phyloP scores from a whole-genome alignment of 768 basidiomycete species.

The Krasilnikovozyma curviuscula region DNA sequence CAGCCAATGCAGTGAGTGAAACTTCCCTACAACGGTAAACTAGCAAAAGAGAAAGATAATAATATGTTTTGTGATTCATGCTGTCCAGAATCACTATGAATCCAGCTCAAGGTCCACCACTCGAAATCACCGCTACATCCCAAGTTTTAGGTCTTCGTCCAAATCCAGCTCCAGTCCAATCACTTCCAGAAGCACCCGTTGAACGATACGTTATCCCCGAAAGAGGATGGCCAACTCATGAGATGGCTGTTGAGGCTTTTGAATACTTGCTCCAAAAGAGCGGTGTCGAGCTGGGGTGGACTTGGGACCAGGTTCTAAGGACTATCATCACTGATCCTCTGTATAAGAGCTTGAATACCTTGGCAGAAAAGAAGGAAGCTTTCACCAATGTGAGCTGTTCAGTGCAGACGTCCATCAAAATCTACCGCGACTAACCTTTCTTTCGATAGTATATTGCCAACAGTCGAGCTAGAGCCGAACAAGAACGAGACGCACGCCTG shows the following conservation, averaged over 20 bases:
- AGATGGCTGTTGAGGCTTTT: conserved; percentile 90
- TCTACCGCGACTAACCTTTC: background rate
- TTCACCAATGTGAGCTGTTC: conserved; percentile 61
- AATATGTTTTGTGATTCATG: conserved; percentile 13
- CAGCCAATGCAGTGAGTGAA: too few species aligned
- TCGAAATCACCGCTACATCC: conserved; percentile 13
- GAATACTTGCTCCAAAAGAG: conserved; percentile 71
- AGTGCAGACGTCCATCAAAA: background rate
- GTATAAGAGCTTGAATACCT: conserved; percentile 78
- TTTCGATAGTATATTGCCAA: conserved; percentile 50
- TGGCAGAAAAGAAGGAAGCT: conserved; percentile 82
- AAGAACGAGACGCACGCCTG: conserved; percentile 64
- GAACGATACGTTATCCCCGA: conserved; percentile 46
- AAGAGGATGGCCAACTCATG: conserved; percentile 65
- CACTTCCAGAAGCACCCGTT: conserved; percentile 20
- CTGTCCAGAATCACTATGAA: conserved; percentile 37
- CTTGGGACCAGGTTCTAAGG: conserved; percentile 97
- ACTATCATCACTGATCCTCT: conserved; percentile 94
- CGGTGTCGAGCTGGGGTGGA: conserved; percentile 78
- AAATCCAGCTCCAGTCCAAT: conserved; percentile 1
- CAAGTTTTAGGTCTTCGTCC: background rate
- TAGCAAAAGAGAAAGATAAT: background rate
- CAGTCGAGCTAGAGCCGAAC: conserved; percentile 60
- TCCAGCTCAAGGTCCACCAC: conserved; percentile 28
- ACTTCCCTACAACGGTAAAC: too few species aligned